Evolutionary conservation across 768 basidiomycete species (phyloP).

Genomic region (Crepidotus variabilis): DNA sequence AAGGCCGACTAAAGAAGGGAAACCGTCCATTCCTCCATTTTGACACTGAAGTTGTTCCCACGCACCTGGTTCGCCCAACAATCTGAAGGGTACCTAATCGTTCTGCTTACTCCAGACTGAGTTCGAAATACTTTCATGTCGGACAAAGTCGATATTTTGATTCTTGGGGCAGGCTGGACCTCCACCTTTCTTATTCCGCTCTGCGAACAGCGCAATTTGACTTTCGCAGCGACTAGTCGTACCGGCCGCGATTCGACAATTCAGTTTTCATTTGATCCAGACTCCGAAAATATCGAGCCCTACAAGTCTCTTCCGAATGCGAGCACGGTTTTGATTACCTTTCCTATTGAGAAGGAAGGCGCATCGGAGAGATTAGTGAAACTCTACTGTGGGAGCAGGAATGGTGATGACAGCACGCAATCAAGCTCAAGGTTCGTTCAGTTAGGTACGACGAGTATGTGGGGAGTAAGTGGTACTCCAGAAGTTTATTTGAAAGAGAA

Average conservation of each 20-base stretch:
- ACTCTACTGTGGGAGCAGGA: constrained; percentile 34
- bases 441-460: constrained; percentile 59
- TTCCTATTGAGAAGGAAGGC: constrained; percentile 45
- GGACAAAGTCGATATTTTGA: constrained; percentile 43
- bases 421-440: constrained; percentile 48
- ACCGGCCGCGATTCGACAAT: constrained; percentile 40
- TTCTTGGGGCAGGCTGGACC: constrained; percentile 70
- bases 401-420: constrained; percentile 7
- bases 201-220: constrained; percentile 34
- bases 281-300: constrained; percentile 37
- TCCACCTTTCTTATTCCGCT: constrained; percentile 38
- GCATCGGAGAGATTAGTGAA: constrained; percentile 44
- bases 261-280: constrained; percentile 38
- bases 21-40: too few relatives aligned
- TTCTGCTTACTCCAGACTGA: too few relatives aligned
- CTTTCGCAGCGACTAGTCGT: constrained; percentile 52
- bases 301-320: constrained; percentile 50
- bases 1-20: too few relatives aligned
- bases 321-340: constrained; percentile 51
- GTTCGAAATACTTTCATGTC: too few relatives aligned
- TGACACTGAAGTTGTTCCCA: too few relatives aligned
- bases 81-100: too few relatives aligned
- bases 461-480: constrained; percentile 42
- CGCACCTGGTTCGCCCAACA: too few relatives aligned
- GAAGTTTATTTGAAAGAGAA: background rate